Evolutionary conservation across 2,329 filamentous ascomycete genomes (phyloP), one percentile per base, ranked within the genome.

Genomic region (Juglanconis oblonga): DNA sequence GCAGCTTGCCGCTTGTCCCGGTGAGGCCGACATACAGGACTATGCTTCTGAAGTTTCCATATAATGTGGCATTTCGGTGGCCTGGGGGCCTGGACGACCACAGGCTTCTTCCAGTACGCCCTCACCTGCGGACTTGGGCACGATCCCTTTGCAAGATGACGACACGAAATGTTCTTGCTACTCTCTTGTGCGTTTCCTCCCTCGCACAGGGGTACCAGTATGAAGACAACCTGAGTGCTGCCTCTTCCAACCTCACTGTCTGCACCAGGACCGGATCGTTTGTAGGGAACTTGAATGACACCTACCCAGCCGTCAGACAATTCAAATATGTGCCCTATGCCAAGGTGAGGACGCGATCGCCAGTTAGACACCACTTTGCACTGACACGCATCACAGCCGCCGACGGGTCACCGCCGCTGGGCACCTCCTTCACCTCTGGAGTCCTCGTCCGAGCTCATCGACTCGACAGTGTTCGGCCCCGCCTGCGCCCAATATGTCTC

Each of bases 341-440:
- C 17, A 55, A 55, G 53, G 53, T 48, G 33, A 48, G 33, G 1
- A 48, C 38, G 42, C 6, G 40, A 3, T 9, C 9, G 2, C 31
- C 5, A 33, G 40, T 44, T 13, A 10, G 8, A 24, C 13, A 33
- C 24, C 42, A 38, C 11, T 13, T 38, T 9, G 1, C 13, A 31
- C 17, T 36, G 31, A 49, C n/a, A 29, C 11, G 31, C 32, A 32
- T 29, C 6, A 38, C 17, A 61, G 58, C 58, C 58, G 13, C 58
- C 58, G 3, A 38, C 35, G 1, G 58, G 58, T 33, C 38, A 31
- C n/a, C 54, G 58, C 17, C 58, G 58, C 5, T 61, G 58, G 58
- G 36, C 54, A 36, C 33, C 58, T 24, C 58, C 58, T 7, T 52
- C 55, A 8, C 47, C 56, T 5, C 31, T 61, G 13, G 54, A 61